Evolutionary conservation across 2,329 filamentous ascomycete genomes (phyloP).

Genomic region (Cadophora sp.): DNA sequence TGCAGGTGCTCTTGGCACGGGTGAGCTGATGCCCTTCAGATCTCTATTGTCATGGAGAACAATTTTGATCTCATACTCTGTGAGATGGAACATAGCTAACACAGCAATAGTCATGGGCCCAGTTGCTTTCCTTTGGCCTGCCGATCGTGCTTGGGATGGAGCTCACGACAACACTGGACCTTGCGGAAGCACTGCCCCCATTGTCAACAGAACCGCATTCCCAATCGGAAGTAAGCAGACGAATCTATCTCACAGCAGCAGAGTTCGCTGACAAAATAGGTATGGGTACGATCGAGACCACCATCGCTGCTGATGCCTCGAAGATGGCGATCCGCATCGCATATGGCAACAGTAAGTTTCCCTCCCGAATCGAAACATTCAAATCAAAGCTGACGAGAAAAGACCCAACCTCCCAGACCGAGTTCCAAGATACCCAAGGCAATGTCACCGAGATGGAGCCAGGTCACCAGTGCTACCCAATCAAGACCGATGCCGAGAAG

Average conservation of each 20-base stretch:
- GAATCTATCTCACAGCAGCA: not conserved
- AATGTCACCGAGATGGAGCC: constrained; percentile 50
- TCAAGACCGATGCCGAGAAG: constrained; percentile 47
- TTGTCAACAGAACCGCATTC: constrained; percentile 60
- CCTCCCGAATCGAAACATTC: not conserved
- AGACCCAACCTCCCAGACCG: constrained; percentile 52
- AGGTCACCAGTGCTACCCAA: constrained; percentile 54
- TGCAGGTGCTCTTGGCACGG: constrained; percentile 29
- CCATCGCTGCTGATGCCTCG: constrained; percentile 63
- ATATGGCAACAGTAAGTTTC: constrained; percentile 54
- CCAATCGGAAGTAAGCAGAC: constrained; percentile 58
- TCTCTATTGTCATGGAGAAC: not conserved
- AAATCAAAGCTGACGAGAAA: constrained; percentile 29
- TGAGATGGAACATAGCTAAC: not conserved
- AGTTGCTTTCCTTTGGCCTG: constrained; percentile 66
- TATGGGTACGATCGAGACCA: constrained; percentile 60
- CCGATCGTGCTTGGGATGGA: constrained; percentile 61
- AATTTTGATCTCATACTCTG: not conserved
- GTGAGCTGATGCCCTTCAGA: not conserved
- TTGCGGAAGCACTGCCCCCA: constrained; percentile 59
- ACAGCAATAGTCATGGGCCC: constrained; percentile 52
- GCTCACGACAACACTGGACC: constrained; percentile 62
- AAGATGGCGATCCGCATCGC: constrained; percentile 61
- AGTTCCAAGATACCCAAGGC: constrained; percentile 47
- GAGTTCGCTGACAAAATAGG: constrained; percentile 46